Conservation (phyloP, 768 basidiomycete genomes). For the Lactifluus hygrophoroides region DNA sequence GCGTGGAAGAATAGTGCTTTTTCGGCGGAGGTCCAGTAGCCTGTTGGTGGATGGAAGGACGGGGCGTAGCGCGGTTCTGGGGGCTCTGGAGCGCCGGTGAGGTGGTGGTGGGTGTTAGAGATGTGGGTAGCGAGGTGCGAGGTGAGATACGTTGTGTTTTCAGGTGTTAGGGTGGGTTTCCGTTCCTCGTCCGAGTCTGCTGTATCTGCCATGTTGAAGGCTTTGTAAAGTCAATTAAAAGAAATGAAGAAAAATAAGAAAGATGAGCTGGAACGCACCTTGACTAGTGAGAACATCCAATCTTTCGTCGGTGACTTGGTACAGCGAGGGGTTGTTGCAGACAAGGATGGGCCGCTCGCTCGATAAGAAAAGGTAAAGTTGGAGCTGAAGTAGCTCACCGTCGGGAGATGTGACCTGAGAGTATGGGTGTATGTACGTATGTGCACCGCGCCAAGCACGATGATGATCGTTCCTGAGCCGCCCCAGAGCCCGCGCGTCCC, state of each 20-base stretch:
- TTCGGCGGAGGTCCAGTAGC: conserved; percentile 61
- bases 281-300: not conserved
- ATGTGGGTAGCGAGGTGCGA: conserved; percentile 9
- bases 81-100: not conserved
- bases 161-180: not conserved
- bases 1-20: conserved; percentile 66
- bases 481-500: no score
- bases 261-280: not conserved
- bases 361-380: no score
- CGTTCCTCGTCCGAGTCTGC: not conserved
- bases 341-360: not conserved
- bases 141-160: not conserved
- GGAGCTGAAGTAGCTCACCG: no score
- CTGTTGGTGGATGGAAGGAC: conserved; percentile 24
- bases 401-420: no score
- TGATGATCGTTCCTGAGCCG: no score
- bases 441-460: no score
- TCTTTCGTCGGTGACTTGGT: not conserved
- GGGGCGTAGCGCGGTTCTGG: conserved; percentile 18
- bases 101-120: conserved; percentile 7
- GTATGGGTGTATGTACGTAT: no score
- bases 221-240: not conserved
- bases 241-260: not conserved
- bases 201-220: not conserved
- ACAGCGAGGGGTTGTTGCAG: not conserved